These are phyloP conservation scores for Fusarium sp. DNA, from an alignment of 2,329 filamentous ascomycete species.

Conservation along the genomic window DNA sequence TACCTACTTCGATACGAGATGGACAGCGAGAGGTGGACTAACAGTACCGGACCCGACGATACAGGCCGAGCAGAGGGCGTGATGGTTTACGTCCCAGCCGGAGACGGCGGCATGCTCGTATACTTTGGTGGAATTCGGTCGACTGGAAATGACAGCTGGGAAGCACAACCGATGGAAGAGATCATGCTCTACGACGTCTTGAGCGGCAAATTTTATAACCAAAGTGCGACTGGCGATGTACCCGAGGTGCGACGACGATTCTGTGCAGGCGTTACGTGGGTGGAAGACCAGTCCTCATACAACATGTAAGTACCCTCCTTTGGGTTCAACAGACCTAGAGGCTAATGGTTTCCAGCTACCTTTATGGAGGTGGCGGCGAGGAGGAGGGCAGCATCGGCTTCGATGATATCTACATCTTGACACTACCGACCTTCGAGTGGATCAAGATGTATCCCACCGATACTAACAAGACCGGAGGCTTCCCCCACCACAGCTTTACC, in stretches of 20 bases:
- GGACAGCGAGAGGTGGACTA: conserved; percentile 59
- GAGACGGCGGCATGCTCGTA: conserved; percentile 65
- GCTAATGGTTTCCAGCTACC: conserved; percentile 55
- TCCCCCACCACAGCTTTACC: conserved; percentile 62
- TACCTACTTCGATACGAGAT: conserved; percentile 66
- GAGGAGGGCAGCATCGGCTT: conserved; percentile 57
- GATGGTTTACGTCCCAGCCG: conserved; percentile 66
- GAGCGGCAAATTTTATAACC: conserved; percentile 65
- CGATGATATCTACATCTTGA: conserved; percentile 68
- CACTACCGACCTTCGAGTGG: conserved; percentile 68
- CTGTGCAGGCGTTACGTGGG: conserved; percentile 67
- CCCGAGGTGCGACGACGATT: conserved; percentile 63
- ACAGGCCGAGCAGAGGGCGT: conserved; percentile 64
- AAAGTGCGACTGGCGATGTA: conserved; percentile 61
- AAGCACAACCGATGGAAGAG: conserved; percentile 55
- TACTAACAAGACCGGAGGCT: conserved; percentile 49
- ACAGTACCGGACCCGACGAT: conserved; percentile 62
- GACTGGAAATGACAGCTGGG: conserved; percentile 56
- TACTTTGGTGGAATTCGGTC: conserved; percentile 68
- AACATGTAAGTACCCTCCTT: conserved; percentile 61
- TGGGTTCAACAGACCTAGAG: background rate
- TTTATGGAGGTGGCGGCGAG: conserved; percentile 66
- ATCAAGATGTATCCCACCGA: conserved; percentile 60
- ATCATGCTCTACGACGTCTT: conserved; percentile 68
- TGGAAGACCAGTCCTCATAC: conserved; percentile 66